Conservation (phyloP, 208 protist species). For the Leishmania arabica region DNA sequence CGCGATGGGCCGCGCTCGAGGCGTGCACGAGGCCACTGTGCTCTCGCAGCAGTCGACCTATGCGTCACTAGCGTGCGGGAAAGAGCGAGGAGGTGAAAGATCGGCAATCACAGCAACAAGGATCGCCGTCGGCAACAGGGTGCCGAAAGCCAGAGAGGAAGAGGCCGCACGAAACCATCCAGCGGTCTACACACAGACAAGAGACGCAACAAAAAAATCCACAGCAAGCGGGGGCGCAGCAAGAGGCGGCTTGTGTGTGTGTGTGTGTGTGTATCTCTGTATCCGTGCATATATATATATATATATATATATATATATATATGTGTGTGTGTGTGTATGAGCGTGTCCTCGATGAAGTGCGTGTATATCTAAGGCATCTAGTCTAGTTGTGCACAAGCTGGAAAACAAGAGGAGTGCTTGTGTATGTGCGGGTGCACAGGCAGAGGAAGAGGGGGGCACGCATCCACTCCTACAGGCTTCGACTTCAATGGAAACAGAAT, state of each 20-base stretch:
- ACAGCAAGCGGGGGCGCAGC: too few species aligned
- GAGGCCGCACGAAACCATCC: background rate
- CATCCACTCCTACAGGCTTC: background rate
- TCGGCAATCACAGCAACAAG: background rate
- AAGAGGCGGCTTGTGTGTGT: background rate
- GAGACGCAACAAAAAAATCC: background rate
- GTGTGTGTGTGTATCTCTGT: too few species aligned
- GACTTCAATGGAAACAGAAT: background rate
- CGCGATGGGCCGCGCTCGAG: background rate
- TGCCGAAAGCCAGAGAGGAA: background rate
- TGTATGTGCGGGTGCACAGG: background rate
- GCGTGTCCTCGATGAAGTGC: too few species aligned
- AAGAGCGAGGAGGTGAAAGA: background rate
- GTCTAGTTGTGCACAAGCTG: background rate
- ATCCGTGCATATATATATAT: too few species aligned
- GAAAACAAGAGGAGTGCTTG: background rate
- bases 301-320: too few species aligned
- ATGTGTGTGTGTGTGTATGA: too few species aligned
- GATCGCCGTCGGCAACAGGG: background rate
- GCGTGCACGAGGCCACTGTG: background rate
- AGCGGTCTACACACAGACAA: background rate
- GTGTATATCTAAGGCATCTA: too few species aligned
- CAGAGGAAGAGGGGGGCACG: background rate
- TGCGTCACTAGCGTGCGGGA: background rate
- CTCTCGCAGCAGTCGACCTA: conserved; percentile 4